These are phyloP conservation scores for Phylloporus arenicola DNA, from an alignment of 768 basidiomycete genomes.

Conservation along the genomic window DNA sequence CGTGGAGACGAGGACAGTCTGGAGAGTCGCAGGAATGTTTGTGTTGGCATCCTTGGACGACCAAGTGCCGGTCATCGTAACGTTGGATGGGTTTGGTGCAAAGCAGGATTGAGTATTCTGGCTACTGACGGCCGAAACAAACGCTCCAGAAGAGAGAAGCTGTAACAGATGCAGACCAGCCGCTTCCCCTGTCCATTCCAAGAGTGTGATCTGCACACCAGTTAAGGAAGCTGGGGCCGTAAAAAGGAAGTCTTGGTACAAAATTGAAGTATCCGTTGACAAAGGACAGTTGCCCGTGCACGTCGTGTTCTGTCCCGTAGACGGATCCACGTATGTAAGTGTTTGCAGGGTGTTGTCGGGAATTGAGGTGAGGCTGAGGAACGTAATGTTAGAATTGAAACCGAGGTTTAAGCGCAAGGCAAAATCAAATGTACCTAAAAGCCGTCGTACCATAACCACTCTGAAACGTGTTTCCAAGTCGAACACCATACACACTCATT, in stretches of 20 bases:
- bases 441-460: conserved; percentile 75
- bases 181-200: conserved; percentile 65
- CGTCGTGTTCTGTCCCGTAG: conserved; percentile 66
- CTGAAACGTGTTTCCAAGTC: conserved; percentile 89
- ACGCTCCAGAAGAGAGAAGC: conserved; percentile 87
- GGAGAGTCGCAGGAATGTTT: conserved; percentile 72
- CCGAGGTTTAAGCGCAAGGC: not conserved
- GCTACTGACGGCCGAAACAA: conserved; percentile 62
- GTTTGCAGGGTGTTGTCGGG: conserved; percentile 82
- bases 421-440: conserved; percentile 57
- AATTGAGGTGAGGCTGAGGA: conserved; percentile 69
- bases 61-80: conserved; percentile 69
- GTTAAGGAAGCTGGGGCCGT: conserved; percentile 59
- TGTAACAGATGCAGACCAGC: conserved; percentile 90
- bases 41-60: conserved; percentile 56
- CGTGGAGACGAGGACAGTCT: conserved; percentile 64
- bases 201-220: conserved; percentile 82
- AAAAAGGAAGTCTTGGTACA: conserved; percentile 95
- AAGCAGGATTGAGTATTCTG: conserved; percentile 71
- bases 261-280: conserved; percentile 64
- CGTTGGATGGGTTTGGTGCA: conserved; percentile 68
- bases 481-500: conserved; percentile 71
- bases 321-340: conserved; percentile 73
- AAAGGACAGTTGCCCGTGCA: conserved; percentile 81
- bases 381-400: conserved; percentile 6